Conservation (phyloP, 805 yeast species). For the Cyberlindnera maritima region DNA sequence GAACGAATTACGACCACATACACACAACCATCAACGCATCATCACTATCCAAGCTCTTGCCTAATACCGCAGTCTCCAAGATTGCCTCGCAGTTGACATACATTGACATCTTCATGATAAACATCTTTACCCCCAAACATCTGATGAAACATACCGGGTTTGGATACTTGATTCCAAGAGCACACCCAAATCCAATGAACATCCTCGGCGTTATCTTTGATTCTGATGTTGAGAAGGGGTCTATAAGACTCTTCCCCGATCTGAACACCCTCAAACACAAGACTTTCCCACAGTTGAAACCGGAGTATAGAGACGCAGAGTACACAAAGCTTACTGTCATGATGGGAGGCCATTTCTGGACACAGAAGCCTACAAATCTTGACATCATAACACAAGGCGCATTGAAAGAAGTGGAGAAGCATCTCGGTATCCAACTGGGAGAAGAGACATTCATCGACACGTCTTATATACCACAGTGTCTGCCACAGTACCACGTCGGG, state of each 20-base stretch:
- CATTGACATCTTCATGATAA: slow-evolving; percentile 59
- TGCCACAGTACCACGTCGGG: slow-evolving; percentile 80
- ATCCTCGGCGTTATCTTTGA: slow-evolving; percentile 89
- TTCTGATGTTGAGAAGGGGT: slow-evolving; percentile 71
- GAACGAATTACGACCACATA: slow-evolving; percentile 46
- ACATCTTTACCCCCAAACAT: slow-evolving; percentile 54
- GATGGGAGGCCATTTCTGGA: slow-evolving; percentile 77
- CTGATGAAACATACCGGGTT: slow-evolving; percentile 61
- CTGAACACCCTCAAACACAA: slow-evolving; percentile 15
- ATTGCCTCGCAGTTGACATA: slow-evolving; percentile 25
- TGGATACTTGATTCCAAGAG: slow-evolving; percentile 80
- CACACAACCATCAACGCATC: slow-evolving; percentile 55
- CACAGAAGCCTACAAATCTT: slow-evolving; percentile 26
- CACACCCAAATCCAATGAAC: slow-evolving; percentile 45
- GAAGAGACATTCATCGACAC: slow-evolving; percentile 14
- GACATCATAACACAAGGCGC: slow-evolving; percentile 24
- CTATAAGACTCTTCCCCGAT: slow-evolving; percentile 31
- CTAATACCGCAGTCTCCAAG: slow-evolving; percentile 10
- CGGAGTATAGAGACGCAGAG: slow-evolving; percentile 18
- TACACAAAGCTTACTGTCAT: slow-evolving; percentile 80
- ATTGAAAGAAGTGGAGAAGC: slow-evolving; percentile 32
- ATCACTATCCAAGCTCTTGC: slow-evolving; percentile 35
- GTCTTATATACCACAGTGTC: slow-evolving; percentile 53
- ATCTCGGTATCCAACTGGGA: slow-evolving; percentile 27
- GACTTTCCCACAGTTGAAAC: slow-evolving; percentile 4